Base-by-base conservation (phyloP, 2,329 filamentous ascomycete genomes). In the Cadophora sp. region DNA sequence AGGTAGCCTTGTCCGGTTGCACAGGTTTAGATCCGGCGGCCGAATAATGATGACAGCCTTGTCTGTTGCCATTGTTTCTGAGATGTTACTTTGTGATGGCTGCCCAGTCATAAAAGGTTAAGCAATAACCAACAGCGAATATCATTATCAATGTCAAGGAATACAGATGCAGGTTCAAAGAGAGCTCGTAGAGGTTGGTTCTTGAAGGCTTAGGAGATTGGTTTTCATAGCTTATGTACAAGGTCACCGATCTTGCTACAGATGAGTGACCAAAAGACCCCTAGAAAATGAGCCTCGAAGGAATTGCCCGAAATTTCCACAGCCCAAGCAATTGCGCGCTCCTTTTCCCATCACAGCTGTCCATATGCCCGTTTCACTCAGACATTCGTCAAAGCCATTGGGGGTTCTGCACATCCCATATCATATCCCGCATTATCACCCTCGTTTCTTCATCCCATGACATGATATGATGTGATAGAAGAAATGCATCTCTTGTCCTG, bases 171-270 rank as follows among this genome's bases (percentile, higher is more conserved):
- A 22, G 6, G 7, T 48, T 3, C n/a, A n/a, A 30, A 14, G 16
- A 47, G 7, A 1, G 2, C 16, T n/a, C 22, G 30, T 27, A 4
- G 20, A 24, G 36, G 33, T 7, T 22, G 18, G 1, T 41, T n/a
- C n/a, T 18, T 43, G 20, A 0, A 41, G 20, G 27, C 20, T 16
- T 63, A 20, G 36, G 61, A 56, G 61, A 63, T 45, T 27, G 33
- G 36, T 11, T 47, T 63, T 33, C 22, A 55, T 55, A 56, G 36
- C 61, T 55, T 63, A 47, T 41, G 36, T 55, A 43, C 50, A 56
- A 56, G 24, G 39, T 9, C 27, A 41, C 48, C 27, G 8, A 62
- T 56, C 61, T 41, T 63, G 61, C 61, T 27, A 56, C 36, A 63
- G 48, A 55, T 47, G 18, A 50, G 20, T 55, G 22, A 22, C 48